A percentile compares a stretch with the other conserved stretches of the same genome.
Evolutionary conservation across 202 grass and related monocot species (phyloP).

Genomic region (Setaria viridis): DNA sequence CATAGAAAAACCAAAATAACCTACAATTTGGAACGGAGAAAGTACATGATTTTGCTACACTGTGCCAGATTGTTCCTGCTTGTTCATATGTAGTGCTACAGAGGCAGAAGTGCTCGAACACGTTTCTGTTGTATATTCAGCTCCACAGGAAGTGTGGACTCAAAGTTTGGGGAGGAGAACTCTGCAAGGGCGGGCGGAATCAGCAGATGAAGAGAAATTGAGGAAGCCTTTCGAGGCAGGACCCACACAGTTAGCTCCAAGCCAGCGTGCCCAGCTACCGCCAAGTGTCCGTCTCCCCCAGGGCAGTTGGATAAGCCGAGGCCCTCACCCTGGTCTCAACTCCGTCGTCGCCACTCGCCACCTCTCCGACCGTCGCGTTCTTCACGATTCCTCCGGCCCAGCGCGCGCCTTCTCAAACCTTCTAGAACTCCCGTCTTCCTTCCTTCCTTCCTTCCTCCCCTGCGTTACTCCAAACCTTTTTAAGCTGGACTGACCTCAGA

Average conservation of each 20-base stretch:
- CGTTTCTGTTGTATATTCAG: not conserved
- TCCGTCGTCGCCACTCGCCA: conserved; percentile 47
- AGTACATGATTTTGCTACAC: not conserved
- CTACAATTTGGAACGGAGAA: no score
- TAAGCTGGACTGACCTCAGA: conserved; percentile 20
- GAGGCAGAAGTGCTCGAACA: not conserved
- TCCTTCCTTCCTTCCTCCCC: not conserved
- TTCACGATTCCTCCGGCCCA: conserved; percentile 49
- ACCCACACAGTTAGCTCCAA: not conserved
- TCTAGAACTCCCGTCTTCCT: conserved; percentile 47
- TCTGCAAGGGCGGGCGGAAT: not conserved
- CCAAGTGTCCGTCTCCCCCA: conserved; percentile 38
- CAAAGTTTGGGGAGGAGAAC: not conserved
- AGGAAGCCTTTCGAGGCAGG: not conserved
- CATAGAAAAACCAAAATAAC: no score
- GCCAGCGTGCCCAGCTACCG: conserved; percentile 17
- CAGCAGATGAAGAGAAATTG: not conserved
- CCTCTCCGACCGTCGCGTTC: conserved; percentile 47
- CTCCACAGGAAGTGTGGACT: not conserved
- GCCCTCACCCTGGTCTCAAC: conserved; percentile 21
- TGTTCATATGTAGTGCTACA: not conserved
- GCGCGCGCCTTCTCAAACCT: conserved; percentile 48
- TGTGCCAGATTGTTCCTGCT: conserved; percentile 15
- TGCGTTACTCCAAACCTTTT: conserved; percentile 25
- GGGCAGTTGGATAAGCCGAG: conserved; percentile 44